These are phyloP conservation scores for Colletotrichum acutatum DNA, from an alignment of 2,329 filamentous ascomycete species.

Conservation along the genomic window DNA sequence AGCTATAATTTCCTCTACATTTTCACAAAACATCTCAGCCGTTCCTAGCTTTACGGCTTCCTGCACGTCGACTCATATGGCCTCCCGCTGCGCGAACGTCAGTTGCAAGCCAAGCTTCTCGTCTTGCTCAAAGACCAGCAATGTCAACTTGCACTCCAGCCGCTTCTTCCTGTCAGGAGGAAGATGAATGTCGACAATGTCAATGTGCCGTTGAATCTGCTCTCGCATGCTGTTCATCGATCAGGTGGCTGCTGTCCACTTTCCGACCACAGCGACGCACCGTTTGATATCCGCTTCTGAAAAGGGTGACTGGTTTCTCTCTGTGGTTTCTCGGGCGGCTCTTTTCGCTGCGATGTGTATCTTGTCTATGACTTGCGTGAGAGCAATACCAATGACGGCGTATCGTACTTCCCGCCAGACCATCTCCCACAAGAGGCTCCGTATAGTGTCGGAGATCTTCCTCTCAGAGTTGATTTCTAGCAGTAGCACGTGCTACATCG, in stretches of 20 bases:
- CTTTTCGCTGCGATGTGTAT: conserved; percentile 30
- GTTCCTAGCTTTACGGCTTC: conserved; percentile 37
- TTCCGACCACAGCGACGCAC: conserved; percentile 36
- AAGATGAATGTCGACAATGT: conserved; percentile 39
- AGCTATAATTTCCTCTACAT: conserved; percentile 31
- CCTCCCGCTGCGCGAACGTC: conserved; percentile 34
- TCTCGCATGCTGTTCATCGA: conserved; percentile 39
- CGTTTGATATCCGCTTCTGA: neutral
- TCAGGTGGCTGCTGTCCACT: conserved; percentile 38
- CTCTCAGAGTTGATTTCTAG: conserved; percentile 38
- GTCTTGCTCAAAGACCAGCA: conserved; percentile 35
- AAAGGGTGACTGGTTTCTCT: neutral
- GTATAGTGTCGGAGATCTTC: conserved; percentile 38
- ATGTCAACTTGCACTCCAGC: conserved; percentile 27
- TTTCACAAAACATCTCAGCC: conserved; percentile 37
- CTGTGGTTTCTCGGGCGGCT: neutral
- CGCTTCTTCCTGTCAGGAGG: conserved; percentile 34
- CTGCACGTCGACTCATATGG: conserved; percentile 39
- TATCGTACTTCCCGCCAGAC: conserved; percentile 43
- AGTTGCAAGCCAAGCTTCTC: conserved; percentile 31
- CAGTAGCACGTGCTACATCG: conserved; percentile 42
- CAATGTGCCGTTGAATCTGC: conserved; percentile 41
- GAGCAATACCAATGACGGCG: conserved; percentile 40
- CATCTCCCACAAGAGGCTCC: conserved; percentile 42
- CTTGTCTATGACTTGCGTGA: conserved; percentile 32